phyloP scores from a whole-genome alignment of 805 yeast genomes.

The Lipomyces chichibuensis region DNA sequence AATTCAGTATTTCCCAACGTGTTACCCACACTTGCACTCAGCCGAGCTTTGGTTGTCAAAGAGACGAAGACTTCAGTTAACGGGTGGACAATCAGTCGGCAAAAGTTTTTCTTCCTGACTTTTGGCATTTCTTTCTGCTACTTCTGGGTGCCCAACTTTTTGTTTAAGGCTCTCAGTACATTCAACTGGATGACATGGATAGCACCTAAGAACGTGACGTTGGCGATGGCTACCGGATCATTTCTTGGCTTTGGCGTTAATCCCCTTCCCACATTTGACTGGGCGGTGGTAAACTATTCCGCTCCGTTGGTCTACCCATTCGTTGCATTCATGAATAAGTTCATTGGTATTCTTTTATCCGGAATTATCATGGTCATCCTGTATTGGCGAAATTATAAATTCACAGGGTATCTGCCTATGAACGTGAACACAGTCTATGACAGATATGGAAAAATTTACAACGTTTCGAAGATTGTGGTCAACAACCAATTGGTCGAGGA shows the following conservation, averaged over 20 bases:
- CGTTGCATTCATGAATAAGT: slow-evolving; percentile 44
- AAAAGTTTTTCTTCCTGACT: slow-evolving; percentile 54
- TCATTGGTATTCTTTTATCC: slow-evolving; percentile 45
- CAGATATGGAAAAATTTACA: slow-evolving; percentile 44
- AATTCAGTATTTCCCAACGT: slow-evolving; percentile 60
- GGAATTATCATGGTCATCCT: slow-evolving; percentile 41
- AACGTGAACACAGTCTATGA: slow-evolving; percentile 49
- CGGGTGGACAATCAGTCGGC: slow-evolving; percentile 64
- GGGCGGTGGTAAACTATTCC: slow-evolving; percentile 45
- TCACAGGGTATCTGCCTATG: slow-evolving; percentile 57
- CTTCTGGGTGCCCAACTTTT: slow-evolving; percentile 64
- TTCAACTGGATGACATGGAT: slow-evolving; percentile 66
- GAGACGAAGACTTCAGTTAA: slow-evolving; percentile 52
- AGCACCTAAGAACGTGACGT: slow-evolving; percentile 52
- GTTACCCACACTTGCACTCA: slow-evolving; percentile 55
- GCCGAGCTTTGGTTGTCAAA: slow-evolving; percentile 51
- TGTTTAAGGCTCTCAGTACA: slow-evolving; percentile 60
- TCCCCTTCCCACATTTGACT: slow-evolving; percentile 53
- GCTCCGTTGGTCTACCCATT: slow-evolving; percentile 54
- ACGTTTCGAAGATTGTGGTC: slow-evolving; percentile 55
- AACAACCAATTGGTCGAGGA: slow-evolving; percentile 51
- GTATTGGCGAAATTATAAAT: slow-evolving; percentile 54
- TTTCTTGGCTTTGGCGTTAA: slow-evolving; percentile 49
- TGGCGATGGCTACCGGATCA: slow-evolving; percentile 57
- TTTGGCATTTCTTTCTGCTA: slow-evolving; percentile 51